These are phyloP conservation scores for Euphorbia lathyris DNA, from an alignment of 345 rosid species.

Conservation along the genomic window DNA sequence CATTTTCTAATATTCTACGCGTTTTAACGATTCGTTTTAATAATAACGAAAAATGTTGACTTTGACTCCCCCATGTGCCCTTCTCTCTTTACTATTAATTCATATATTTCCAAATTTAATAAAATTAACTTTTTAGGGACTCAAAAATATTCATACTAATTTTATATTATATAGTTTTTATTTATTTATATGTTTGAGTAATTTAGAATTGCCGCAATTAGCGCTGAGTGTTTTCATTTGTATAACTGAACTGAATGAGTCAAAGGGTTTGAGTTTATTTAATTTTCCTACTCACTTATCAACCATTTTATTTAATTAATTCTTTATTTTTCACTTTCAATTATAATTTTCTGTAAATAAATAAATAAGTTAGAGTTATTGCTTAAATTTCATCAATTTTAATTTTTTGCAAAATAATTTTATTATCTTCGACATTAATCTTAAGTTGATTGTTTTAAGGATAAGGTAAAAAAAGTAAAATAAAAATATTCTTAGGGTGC, in stretches of 20 bases:
- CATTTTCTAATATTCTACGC: slow-evolving; percentile 35
- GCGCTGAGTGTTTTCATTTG: slow-evolving; percentile 42
- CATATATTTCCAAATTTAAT: not conserved
- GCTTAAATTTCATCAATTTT: too few species aligned
- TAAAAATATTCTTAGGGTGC: too few species aligned
- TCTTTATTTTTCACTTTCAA: not conserved
- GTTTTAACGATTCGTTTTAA: slow-evolving; percentile 30
- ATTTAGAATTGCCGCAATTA: slow-evolving; percentile 52
- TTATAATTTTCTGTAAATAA: not conserved
- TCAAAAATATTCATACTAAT: not conserved
- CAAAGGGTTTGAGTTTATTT: slow-evolving; percentile 37
- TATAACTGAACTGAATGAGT: slow-evolving; percentile 16
- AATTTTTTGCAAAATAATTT: too few species aligned
- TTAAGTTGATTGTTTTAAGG: too few species aligned
- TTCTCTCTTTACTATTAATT: not conserved
- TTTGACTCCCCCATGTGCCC: slow-evolving; percentile 37
- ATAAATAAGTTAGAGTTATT: too few species aligned
- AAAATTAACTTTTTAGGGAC: not conserved
- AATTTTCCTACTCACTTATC: not conserved
- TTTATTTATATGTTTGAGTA: not conserved
- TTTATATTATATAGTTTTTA: not conserved
- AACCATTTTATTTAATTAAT: not conserved
- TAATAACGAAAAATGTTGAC: slow-evolving; percentile 27
- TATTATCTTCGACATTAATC: too few species aligned
- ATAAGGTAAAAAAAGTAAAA: too few species aligned